These are phyloP conservation scores for Mycena polygramma DNA, from an alignment of 768 basidiomycete species.

Conservation along the genomic window DNA sequence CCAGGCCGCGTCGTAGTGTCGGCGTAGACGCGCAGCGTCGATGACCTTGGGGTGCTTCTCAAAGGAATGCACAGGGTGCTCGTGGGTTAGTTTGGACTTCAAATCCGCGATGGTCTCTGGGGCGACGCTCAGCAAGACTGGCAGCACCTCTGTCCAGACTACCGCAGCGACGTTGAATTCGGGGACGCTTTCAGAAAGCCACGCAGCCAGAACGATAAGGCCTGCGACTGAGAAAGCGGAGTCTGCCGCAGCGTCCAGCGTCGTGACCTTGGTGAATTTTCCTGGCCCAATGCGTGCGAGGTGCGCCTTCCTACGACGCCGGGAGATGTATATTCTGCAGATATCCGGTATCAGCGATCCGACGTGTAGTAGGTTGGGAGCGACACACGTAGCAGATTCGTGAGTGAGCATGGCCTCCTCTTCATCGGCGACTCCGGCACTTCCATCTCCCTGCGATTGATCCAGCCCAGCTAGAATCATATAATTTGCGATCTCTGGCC, in stretches of 20 bases:
- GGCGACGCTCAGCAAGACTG: background rate
- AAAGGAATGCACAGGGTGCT: background rate
- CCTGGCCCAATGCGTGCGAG: background rate
- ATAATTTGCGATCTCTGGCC: background rate
- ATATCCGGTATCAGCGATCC: background rate
- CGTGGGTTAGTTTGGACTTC: background rate
- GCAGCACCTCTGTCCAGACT: background rate
- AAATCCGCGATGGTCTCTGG: background rate
- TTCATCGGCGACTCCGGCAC: background rate
- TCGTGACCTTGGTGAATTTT: background rate
- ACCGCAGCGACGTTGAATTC: background rate
- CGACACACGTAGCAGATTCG: background rate
- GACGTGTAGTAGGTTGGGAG: background rate
- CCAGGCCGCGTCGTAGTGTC: background rate
- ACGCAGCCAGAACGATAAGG: background rate
- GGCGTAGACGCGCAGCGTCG: background rate
- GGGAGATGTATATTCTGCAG: background rate
- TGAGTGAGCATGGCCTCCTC: no score
- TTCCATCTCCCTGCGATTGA: background rate
- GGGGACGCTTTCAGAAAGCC: background rate
- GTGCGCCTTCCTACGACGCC: background rate
- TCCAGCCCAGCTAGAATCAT: background rate
- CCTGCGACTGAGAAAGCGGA: background rate
- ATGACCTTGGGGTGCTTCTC: background rate
- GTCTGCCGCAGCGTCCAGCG: background rate